Percentiles rank a stretch among this genome's conserved stretches.
These are phyloP conservation scores for Psilocybe subaeruginosa DNA, from an alignment of 768 basidiomycete species.

Conservation along the genomic window DNA sequence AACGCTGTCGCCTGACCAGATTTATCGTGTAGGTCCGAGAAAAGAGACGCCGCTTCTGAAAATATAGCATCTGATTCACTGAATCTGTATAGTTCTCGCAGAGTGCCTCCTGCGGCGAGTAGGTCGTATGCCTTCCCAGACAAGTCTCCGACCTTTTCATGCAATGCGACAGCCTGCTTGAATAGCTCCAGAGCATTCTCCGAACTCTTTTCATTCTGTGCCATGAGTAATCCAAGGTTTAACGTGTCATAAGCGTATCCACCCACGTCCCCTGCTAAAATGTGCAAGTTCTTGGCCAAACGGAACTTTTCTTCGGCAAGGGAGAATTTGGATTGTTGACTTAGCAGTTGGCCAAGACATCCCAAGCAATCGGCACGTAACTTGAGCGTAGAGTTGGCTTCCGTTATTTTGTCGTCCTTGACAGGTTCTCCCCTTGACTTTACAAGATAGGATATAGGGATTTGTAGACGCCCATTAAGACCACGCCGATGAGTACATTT, in stretches of 20 bases:
- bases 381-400: not conserved
- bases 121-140: not conserved
- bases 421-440: not conserved
- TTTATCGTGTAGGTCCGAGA: conserved; percentile 19
- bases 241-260: conserved; percentile 31
- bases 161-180: not conserved
- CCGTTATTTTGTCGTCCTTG: not conserved
- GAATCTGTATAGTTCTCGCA: conserved; percentile 18
- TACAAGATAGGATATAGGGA: not conserved
- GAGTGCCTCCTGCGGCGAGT: conserved; percentile 25
- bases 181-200: not conserved
- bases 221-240: not conserved
- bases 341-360: conserved; percentile 30
- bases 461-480: too few species aligned
- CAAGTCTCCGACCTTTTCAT: not conserved
- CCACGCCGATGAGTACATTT: not conserved
- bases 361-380: conserved; percentile 30
- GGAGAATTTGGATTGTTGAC: conserved; percentile 20
- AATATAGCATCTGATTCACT: not conserved
- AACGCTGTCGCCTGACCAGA: conserved; percentile 26
- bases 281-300: conserved; percentile 25
- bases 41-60: conserved; percentile 18
- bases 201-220: not conserved
- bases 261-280: conserved; percentile 19
- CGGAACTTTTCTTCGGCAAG: conserved; percentile 26